Conservation (phyloP, 2,329 filamentous ascomycete species). For the Ophiocordyceps camponoti-floridani region DNA sequence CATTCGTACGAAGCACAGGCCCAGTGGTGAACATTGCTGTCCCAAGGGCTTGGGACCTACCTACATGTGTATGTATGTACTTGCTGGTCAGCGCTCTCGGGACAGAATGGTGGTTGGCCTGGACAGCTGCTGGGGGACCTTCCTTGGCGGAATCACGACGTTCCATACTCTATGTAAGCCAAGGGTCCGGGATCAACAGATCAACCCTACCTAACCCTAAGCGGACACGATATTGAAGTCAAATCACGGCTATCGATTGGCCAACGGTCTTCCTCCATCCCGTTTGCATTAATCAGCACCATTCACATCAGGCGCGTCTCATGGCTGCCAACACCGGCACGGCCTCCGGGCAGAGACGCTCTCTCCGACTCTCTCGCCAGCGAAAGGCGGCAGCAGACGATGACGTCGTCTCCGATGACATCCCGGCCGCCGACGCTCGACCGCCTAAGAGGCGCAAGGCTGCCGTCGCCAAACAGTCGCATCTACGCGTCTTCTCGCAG, state of each 20-base stretch:
- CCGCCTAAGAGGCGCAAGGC: constrained; percentile 3
- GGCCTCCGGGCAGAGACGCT: neutral
- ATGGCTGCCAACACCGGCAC: neutral
- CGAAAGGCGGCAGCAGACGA: neutral
- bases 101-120: no score
- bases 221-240: no score
- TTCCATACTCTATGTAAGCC: no score
- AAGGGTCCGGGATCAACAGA: no score
- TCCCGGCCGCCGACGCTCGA: neutral
- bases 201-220: no score
- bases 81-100: no score
- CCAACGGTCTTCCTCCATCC: neutral
- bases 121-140: no score
- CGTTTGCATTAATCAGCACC: neutral
- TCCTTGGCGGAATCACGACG: no score
- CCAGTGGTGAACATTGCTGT: no score
- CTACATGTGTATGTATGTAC: no score
- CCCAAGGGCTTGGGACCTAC: no score
- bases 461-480: neutral
- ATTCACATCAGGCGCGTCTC: neutral
- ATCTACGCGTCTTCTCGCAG: constrained; percentile 2
- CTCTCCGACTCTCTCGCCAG: neutral
- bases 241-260: neutral
- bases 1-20: no score
- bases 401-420: neutral